Evolutionary conservation across 1,139 yeast genomes (phyloP).

Genomic region (Neolecta irregularis): DNA sequence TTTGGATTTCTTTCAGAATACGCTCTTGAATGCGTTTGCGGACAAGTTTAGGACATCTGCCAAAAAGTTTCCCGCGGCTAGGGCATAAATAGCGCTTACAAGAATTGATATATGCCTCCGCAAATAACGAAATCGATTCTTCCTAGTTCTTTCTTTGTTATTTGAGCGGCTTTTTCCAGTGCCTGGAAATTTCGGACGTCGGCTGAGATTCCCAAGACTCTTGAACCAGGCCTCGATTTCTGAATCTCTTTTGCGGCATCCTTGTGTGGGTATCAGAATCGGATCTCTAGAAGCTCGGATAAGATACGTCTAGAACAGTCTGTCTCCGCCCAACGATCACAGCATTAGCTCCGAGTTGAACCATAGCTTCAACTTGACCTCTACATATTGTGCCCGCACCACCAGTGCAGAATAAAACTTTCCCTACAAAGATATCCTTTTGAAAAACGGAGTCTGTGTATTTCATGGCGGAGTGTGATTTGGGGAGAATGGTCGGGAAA

Average conservation of each 20-base stretch:
- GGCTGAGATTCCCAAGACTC: constrained; percentile 48
- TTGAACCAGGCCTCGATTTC: constrained; percentile 39
- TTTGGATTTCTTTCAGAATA: no score
- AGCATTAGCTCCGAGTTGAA: constrained; percentile 69
- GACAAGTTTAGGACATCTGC: constrained; percentile 65
- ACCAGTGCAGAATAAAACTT: constrained; percentile 82
- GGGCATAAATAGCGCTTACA: no score
- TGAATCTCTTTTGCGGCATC: constrained; percentile 52
- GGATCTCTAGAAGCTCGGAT: neutral
- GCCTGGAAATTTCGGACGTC: constrained; percentile 62
- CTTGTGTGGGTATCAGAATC: constrained; percentile 11
- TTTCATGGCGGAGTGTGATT: no score
- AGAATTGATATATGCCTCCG: no score
- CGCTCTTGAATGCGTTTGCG: constrained; percentile 74
- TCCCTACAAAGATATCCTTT: constrained; percentile 55
- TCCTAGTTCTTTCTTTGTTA: constrained; percentile 52
- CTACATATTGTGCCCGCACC: constrained; percentile 6
- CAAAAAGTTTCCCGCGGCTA: constrained; percentile 90
- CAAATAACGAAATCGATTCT: constrained; percentile 71
- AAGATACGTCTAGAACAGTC: constrained; percentile 27
- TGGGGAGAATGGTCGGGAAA: no score
- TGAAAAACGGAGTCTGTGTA: constrained; percentile 27
- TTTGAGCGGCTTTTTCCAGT: constrained; percentile 44
- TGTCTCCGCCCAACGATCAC: constrained; percentile 67
- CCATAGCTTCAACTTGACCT: constrained; percentile 48